Percentiles rank a stretch among this genome's conserved stretches.
Evolutionary conservation across 2,329 filamentous ascomycete species (phyloP).

Genomic region (Neonectria faginata): DNA sequence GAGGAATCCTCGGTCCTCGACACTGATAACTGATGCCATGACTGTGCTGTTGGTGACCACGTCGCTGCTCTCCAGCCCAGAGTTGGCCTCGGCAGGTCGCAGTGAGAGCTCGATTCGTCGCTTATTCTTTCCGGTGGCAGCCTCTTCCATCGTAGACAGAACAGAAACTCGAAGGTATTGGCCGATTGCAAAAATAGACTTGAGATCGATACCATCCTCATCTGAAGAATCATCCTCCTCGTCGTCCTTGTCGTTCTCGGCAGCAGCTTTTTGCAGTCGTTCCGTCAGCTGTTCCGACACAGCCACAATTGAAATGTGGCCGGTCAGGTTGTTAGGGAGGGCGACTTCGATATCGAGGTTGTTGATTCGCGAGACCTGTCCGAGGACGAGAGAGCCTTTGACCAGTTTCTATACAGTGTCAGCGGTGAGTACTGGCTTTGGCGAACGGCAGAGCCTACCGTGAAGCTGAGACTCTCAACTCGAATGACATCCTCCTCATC

Average conservation of each 20-base stretch:
- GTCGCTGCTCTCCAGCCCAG: constrained; percentile 77
- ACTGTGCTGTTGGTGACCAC: constrained; percentile 81
- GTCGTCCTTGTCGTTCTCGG: constrained; percentile 63
- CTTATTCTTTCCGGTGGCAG: constrained; percentile 72
- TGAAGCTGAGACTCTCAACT: constrained; percentile 90
- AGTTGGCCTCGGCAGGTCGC: constrained; percentile 82
- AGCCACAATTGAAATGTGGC: constrained; percentile 91
- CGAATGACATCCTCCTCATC: constrained; percentile 69
- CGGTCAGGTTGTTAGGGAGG: constrained; percentile 91
- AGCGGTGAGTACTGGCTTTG: constrained; percentile 34
- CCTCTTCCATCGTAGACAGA: constrained; percentile 78
- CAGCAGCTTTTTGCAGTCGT: constrained; percentile 77
- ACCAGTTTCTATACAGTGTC: constrained; percentile 73
- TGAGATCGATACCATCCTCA: constrained; percentile 75
- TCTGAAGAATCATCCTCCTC: constrained; percentile 61
- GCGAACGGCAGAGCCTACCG: constrained; percentile 65
- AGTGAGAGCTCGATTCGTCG: constrained; percentile 90
- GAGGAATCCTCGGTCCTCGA: constrained; percentile 95
- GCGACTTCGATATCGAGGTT: constrained; percentile 82
- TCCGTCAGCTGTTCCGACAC: constrained; percentile 84
- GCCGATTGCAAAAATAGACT: constrained; percentile 80
- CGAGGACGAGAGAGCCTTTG: constrained; percentile 88
- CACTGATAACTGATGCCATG: constrained; percentile 88
- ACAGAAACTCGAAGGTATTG: constrained; percentile 92
- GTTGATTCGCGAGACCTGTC: constrained; percentile 85